Percentiles rank a stretch among this genome's conserved stretches.
These are phyloP conservation scores for Mycena chlorophos DNA, from an alignment of 768 basidiomycete species.

Conservation along the genomic window DNA sequence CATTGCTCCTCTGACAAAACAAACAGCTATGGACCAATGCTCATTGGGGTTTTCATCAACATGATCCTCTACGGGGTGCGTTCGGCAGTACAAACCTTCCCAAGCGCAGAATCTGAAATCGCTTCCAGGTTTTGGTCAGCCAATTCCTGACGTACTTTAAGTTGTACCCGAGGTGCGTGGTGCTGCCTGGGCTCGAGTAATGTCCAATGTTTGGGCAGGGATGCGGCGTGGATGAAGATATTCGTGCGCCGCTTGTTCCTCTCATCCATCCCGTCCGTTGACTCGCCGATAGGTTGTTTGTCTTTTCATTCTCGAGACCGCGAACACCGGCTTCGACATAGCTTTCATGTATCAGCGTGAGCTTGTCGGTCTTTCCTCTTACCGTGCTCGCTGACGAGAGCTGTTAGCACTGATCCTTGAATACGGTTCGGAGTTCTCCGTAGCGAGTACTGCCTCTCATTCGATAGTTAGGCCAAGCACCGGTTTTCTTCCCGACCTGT, in stretches of 20 bases:
- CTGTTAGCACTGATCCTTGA: constrained; percentile 43
- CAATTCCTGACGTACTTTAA: constrained; percentile 42
- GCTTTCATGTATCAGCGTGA: constrained; percentile 48
- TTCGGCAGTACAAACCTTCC: not conserved
- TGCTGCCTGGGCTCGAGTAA: not conserved
- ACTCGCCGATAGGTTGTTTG: constrained; percentile 36
- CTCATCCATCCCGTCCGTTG: not conserved
- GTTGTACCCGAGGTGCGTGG: constrained; percentile 39
- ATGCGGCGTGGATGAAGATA: constrained; percentile 42
- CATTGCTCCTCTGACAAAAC: not conserved
- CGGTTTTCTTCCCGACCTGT: constrained; percentile 21
- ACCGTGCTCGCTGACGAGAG: too few species aligned
- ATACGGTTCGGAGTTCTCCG: constrained; percentile 34
- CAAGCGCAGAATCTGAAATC: constrained; percentile 4
- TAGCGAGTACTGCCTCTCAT: not conserved
- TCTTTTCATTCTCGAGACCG: constrained; percentile 43
- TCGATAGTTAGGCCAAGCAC: constrained; percentile 1
- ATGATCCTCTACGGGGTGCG: constrained; percentile 49
- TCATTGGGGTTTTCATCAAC: constrained; percentile 43
- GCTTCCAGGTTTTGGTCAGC: constrained; percentile 35
- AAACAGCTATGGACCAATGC: constrained; percentile 45
- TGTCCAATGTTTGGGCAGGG: constrained; percentile 33
- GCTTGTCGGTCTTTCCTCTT: too few species aligned
- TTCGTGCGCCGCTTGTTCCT: constrained; percentile 31
- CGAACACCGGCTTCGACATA: constrained; percentile 47